These are phyloP conservation scores for Selenicereus undatus DNA, from an alignment of 148 eudicot genomes.

Conservation along the genomic window DNA sequence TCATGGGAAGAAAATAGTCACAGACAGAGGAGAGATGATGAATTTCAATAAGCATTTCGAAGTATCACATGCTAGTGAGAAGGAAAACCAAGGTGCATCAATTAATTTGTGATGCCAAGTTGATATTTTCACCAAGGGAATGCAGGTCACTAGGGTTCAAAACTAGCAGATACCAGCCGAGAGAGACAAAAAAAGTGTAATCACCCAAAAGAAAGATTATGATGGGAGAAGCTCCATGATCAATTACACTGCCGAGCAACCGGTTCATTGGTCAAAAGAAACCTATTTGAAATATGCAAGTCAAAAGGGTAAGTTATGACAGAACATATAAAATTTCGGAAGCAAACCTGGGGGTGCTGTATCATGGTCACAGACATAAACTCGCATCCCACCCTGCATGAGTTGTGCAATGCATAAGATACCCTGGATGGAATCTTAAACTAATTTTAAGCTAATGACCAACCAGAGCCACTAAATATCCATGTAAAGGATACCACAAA, in stretches of 20 bases:
- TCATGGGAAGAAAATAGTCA: too few species aligned
- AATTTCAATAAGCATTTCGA: too few species aligned
- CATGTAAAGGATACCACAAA: background rate
- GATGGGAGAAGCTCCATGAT: background rate
- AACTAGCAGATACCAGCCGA: background rate
- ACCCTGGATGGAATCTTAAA: background rate
- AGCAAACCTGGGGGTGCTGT: constrained; percentile 77
- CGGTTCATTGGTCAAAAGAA: background rate
- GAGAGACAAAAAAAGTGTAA: background rate
- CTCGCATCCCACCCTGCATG: constrained; percentile 77
- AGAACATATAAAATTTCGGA: background rate
- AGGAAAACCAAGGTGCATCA: too few species aligned
- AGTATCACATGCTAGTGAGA: too few species aligned
- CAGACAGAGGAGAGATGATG: too few species aligned
- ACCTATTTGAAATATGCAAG: background rate
- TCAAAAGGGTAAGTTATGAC: constrained; percentile 4
- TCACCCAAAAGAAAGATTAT: background rate
- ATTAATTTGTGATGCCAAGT: background rate
- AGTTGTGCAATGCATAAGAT: background rate
- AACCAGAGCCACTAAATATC: background rate
- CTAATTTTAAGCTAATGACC: background rate
- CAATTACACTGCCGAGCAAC: background rate
- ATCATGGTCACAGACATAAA: constrained; percentile 69
- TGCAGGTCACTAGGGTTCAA: background rate
- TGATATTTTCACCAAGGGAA: background rate